Conservation (phyloP, 805 yeast species). For the Ogataea nakhonphanomensis region DNA sequence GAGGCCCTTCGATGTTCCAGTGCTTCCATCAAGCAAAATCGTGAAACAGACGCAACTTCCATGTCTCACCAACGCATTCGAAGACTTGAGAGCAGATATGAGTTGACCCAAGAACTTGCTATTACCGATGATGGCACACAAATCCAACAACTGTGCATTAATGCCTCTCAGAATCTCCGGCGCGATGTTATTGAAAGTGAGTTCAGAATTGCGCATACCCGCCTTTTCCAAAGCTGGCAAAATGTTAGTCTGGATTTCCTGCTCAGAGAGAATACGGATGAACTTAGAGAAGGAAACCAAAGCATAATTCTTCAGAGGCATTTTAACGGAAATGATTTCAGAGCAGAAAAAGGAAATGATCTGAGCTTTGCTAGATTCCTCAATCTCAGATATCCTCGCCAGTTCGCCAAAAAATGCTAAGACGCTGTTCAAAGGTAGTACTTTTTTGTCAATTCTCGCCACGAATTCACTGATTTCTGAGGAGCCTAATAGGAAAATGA, state of each 20-base stretch:
- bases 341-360: slow-evolving; percentile 32
- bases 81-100: slow-evolving; percentile 58
- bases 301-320: slow-evolving; percentile 16
- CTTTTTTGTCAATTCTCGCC: neutral
- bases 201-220: slow-evolving; percentile 74
- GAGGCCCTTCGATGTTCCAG: slow-evolving; percentile 27
- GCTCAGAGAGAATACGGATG: neutral
- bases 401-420: slow-evolving; percentile 7
- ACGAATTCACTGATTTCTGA: neutral
- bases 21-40: slow-evolving; percentile 22
- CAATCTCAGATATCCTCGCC: neutral
- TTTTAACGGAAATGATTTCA: slow-evolving; percentile 36
- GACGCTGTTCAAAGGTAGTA: neutral
- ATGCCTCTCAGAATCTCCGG: slow-evolving; percentile 45
- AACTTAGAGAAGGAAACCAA: slow-evolving; percentile 17
- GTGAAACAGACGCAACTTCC: slow-evolving; percentile 40
- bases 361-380: neutral
- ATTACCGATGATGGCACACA: slow-evolving; percentile 37
- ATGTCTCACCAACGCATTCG: slow-evolving; percentile 62
- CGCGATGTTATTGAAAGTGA: slow-evolving; percentile 53
- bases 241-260: slow-evolving; percentile 12
- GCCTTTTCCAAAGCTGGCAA: slow-evolving; percentile 68
- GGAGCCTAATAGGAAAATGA: neutral
- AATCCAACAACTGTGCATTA: slow-evolving; percentile 32
- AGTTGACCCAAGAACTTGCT: slow-evolving; percentile 49